Evolutionary conservation across 208 protist species (phyloP).

Genomic region (Crithidia mellificae): DNA sequence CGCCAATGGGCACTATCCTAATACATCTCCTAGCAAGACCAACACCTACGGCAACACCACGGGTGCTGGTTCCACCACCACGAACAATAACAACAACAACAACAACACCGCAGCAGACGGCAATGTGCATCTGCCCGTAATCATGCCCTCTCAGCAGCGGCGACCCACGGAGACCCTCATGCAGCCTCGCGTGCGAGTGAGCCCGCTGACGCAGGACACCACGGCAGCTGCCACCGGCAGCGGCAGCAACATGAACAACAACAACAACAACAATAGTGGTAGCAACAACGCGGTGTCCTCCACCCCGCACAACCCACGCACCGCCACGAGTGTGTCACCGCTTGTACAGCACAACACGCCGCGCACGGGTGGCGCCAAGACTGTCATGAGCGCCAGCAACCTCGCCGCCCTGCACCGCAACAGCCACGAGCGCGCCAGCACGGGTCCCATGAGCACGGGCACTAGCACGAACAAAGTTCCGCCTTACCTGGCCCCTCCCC

Average conservation of each 20-base stretch:
- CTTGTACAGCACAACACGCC: neutral
- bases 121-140: slow-evolving; percentile 6
- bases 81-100: slow-evolving; percentile 8
- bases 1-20: too few relatives aligned
- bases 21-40: neutral
- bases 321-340: slow-evolving; percentile 2
- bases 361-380: slow-evolving; percentile 12
- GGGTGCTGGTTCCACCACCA: too few relatives aligned
- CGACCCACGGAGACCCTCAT: slow-evolving; percentile 6
- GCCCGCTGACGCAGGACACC: slow-evolving; percentile 3
- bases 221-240: neutral
- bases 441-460: slow-evolving; percentile 4
- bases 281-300: neutral
- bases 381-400: slow-evolving; percentile 24
- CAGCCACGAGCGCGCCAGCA: slow-evolving; percentile 5
- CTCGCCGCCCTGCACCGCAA: slow-evolving; percentile 16
- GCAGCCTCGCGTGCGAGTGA: slow-evolving; percentile 7
- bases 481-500: slow-evolving; percentile 25
- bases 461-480: slow-evolving; percentile 14
- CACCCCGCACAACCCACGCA: slow-evolving; percentile 12
- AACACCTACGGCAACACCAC: slow-evolving; percentile 5
- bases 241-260: too few relatives aligned
- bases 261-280: too few relatives aligned
- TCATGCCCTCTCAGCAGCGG: slow-evolving; percentile 17
- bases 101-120: neutral